These are phyloP conservation scores for Hemileccinum rubropunctum DNA, from an alignment of 768 basidiomycete species.

Conservation along the genomic window DNA sequence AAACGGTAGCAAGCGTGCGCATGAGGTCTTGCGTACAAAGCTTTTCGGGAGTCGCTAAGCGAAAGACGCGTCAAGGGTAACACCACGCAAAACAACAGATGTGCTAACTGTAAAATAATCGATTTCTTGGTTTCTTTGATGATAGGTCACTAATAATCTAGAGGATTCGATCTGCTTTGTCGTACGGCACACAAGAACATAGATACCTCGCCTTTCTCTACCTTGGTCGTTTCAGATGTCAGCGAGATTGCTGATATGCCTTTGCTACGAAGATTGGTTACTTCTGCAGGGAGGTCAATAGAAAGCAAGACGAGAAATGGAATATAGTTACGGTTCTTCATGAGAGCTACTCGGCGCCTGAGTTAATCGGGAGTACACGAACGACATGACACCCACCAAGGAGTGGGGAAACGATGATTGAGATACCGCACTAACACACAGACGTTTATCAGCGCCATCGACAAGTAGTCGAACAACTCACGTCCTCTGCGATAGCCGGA, in stretches of 20 bases:
- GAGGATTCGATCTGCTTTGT: background rate
- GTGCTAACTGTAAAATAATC: conserved; percentile 70
- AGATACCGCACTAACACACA: conserved; percentile 54
- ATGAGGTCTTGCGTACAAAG: conserved; percentile 55
- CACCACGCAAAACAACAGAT: background rate
- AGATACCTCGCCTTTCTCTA: conserved; percentile 54
- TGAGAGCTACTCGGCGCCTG: conserved; percentile 52
- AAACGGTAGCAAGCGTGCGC: conserved; percentile 45
- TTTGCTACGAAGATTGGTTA: conserved; percentile 54
- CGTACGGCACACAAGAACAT: background rate
- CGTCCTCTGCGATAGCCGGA: conserved; percentile 67
- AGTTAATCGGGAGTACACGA: background rate
- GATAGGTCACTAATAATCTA: conserved; percentile 64
- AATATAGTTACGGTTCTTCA: conserved; percentile 67
- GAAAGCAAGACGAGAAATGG: background rate
- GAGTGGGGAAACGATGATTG: conserved; percentile 75
- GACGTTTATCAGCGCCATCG: background rate
- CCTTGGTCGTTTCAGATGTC: conserved; percentile 58
- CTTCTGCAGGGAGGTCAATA: conserved; percentile 44
- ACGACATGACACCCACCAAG: conserved; percentile 45
- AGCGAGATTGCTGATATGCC: conserved; percentile 58
- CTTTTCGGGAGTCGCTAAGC: conserved; percentile 74
- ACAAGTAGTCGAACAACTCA: conserved; percentile 21
- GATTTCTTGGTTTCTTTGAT: conserved; percentile 54
- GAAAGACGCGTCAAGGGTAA: background rate